Base-by-base conservation (phyloP, 495 filamentous ascomycete species). In the Darksidea phi region DNA sequence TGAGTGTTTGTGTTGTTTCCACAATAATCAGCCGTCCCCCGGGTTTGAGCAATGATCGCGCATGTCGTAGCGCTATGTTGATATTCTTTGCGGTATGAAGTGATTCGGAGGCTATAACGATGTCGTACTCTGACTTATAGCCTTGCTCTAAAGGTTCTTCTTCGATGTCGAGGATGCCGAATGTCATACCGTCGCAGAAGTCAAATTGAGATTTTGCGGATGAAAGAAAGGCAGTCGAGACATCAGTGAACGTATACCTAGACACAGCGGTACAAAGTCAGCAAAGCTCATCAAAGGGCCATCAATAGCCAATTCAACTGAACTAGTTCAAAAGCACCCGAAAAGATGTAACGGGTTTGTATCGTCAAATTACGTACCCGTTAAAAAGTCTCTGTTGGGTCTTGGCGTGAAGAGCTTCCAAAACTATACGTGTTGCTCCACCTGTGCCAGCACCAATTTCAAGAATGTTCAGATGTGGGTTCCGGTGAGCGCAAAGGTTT, bases 221-320 rank as follows among this genome's bases (percentile, higher is more conserved):
- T 41, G 41, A 1, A 0, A 66, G 34, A 28, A 61, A 56, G 18
- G 1, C 51, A 8, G 43, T 1, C 13, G 59, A 62, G 18, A 63
- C 18, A 37, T 63, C 63, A 6, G 58, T 67, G n/a, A 67, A 52
- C 7, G 25, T 36, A 48, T 66, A 66, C n/a, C n/a, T n/a, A n/a
- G n/a, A n/a, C n/a, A n/a, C n/a, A n/a, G n/a, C n/a, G n/a, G n/a
- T n/a, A n/a, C n/a, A n/a, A n/a, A n/a, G n/a, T n/a, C n/a, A n/a
- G n/a, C n/a, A n/a, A n/a, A n/a, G n/a, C n/a, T n/a, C n/a, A n/a
- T n/a, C n/a, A n/a, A n/a, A n/a, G n/a, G n/a, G n/a, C n/a, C n/a
- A n/a, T n/a, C n/a, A n/a, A n/a, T n/a, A n/a, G n/a, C n/a, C n/a
- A n/a, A n/a, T n/a, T n/a, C n/a, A n/a, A n/a, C n/a, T n/a, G n/a